Percentiles rank a stretch among this genome's conserved stretches.
Evolutionary conservation across 2,329 filamentous ascomycete genomes (phyloP).

Genomic region (Fusarium haematococcum): DNA sequence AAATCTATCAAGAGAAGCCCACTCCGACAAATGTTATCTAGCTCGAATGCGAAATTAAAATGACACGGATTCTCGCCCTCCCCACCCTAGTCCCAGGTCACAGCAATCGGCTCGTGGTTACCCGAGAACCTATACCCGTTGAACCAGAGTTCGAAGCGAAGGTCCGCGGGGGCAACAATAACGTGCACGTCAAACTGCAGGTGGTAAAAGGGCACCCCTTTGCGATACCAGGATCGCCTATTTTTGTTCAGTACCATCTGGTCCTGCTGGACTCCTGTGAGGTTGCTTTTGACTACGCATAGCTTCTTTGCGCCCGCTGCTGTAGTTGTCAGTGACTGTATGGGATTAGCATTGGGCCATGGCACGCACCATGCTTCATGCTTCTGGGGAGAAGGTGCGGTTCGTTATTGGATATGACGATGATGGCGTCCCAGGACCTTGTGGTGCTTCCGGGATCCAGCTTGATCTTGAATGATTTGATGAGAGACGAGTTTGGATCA

Average conservation of each 20-base stretch:
- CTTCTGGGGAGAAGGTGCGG: slow-evolving; percentile 29
- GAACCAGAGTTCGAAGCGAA: slow-evolving; percentile 60
- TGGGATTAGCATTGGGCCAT: background rate
- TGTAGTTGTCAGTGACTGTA: background rate
- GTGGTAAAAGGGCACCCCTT: slow-evolving; percentile 53
- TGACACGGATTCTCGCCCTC: background rate
- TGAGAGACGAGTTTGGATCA: slow-evolving; percentile 50
- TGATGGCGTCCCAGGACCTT: background rate
- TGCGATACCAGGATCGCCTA: slow-evolving; percentile 47
- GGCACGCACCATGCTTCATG: slow-evolving; percentile 50
- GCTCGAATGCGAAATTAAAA: background rate
- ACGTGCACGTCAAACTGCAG: slow-evolving; percentile 64
- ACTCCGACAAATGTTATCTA: background rate
- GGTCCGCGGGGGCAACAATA: slow-evolving; percentile 66
- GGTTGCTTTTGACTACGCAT: slow-evolving; percentile 55
- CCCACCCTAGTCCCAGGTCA: slow-evolving; percentile 30
- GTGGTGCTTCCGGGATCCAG: slow-evolving; percentile 46
- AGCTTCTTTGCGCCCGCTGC: slow-evolving; percentile 53
- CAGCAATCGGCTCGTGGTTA: slow-evolving; percentile 36
- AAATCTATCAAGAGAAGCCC: background rate
- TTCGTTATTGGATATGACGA: background rate
- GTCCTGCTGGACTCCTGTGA: slow-evolving; percentile 53
- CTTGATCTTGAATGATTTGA: slow-evolving; percentile 50
- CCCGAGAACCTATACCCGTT: slow-evolving; percentile 42
- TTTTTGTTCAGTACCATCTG: slow-evolving; percentile 54